Percentiles rank a stretch among this genome's conserved stretches.
phyloP scores from a whole-genome alignment of 2,329 filamentous ascomycete genomes.

The Conoideocrella luteorostrata region DNA sequence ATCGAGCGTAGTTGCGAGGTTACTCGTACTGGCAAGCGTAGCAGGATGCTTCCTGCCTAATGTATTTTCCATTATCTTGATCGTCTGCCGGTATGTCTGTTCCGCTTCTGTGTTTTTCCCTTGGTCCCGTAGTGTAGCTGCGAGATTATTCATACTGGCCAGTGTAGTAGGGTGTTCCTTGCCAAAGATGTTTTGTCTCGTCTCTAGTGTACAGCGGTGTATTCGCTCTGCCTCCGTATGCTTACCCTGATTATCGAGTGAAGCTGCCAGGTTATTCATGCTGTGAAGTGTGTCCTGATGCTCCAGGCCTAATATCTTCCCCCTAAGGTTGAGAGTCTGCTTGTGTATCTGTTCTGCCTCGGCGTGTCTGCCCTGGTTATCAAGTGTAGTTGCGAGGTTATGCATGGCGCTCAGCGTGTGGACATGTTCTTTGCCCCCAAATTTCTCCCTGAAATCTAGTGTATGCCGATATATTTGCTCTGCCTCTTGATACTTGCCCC shows the following conservation, averaged over 20 bases:
- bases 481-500: conserved; percentile 1
- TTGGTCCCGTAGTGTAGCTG: background rate
- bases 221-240: conserved; percentile 5
- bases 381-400: too few species aligned
- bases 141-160: conserved; percentile 1
- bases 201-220: background rate
- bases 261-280: too few species aligned
- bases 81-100: background rate
- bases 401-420: too few species aligned
- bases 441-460: too few species aligned
- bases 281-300: too few species aligned
- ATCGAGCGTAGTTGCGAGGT: background rate
- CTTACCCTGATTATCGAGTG: too few species aligned
- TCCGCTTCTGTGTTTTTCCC: background rate
- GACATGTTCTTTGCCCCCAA: too few species aligned
- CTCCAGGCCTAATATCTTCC: too few species aligned
- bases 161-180: background rate
- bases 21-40: background rate
- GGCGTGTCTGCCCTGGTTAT: too few species aligned
- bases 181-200: background rate
- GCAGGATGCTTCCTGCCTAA: background rate
- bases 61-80: background rate
- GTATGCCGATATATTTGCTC: too few species aligned
- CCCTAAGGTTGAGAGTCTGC: too few species aligned
- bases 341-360: too few species aligned